Evolutionary conservation across 1,284 basidiomycete genomes (phyloP), one percentile per base, ranked within the genome.

Genomic region (Leucoagaricus sp.): DNA sequence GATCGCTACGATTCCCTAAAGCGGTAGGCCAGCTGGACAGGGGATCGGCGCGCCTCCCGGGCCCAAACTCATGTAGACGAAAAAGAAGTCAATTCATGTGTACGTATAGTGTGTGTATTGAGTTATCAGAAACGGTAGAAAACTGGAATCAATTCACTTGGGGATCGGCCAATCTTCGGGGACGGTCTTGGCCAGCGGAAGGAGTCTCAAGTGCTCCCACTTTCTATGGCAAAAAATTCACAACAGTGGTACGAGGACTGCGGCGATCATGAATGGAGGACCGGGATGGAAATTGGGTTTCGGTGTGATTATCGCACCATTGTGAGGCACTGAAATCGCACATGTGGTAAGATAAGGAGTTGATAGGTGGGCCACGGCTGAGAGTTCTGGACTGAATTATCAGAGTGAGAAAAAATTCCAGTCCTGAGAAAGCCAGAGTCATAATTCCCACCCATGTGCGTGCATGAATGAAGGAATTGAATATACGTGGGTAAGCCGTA

Each of bases 271-370:
- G n/a, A 12, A 48, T 48, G 17, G 28, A 31, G 17, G 7, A 48
- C 19, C 28, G 29, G 33, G 28, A 38, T n/a, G 36, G 36, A 38
- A 19, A 42, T 17, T 49, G 21, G 19, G 17, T 23, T 15, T 49
- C 31, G 29, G 8, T n/a, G 13, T 49, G 15, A 33, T 19, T 23
- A 49, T 49, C 8, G 17, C 10, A n/a, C 10, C 9, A 42, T n/a
- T 21, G 17, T 42, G 4, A 21, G 4, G 12, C 23, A 25, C 41
- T n/a, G 17, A 5, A 46, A 5, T 40, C n/a, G 21, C 15, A 26
- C 34, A 26, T 40, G 49, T 50, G 49, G 41, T 50, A 50, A 50
- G 49, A 50, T 50, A 41, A 41, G 4, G 47, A 49, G 28, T 49
- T 34, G 13, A 19, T n/a, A 23, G 8, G 9, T 40, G 31, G 31